A percentile compares a stretch with the other conserved stretches of the same genome.
Conservation (phyloP, 371 early-diverging fungal genomes). For the Mortierella sp. region DNA sequence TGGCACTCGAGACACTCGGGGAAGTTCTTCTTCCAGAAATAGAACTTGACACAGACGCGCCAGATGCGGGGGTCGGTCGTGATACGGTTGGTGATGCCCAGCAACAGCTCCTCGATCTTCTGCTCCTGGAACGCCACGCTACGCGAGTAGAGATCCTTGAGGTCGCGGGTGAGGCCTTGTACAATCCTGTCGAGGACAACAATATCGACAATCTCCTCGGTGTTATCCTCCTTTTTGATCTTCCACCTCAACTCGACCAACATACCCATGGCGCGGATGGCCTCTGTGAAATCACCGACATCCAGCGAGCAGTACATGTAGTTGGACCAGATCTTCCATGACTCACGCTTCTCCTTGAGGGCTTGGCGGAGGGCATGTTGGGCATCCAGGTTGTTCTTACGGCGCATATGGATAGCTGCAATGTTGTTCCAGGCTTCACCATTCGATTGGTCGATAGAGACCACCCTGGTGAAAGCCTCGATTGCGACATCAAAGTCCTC, state of each 20-base stretch:
- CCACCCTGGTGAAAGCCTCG: slow-evolving; percentile 84
- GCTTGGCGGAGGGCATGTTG: slow-evolving; percentile 90
- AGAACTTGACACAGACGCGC: slow-evolving; percentile 83
- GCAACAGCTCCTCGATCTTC: slow-evolving; percentile 68
- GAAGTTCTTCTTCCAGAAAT: slow-evolving; percentile 73
- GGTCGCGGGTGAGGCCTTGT: slow-evolving; percentile 75
- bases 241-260: slow-evolving; percentile 85
- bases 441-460: slow-evolving; percentile 84
- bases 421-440: slow-evolving; percentile 98
- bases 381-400: slow-evolving; percentile 82
- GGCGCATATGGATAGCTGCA: slow-evolving; percentile 84
- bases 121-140: slow-evolving; percentile 47
- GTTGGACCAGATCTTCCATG: slow-evolving; percentile 96
- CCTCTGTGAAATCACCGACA: slow-evolving; percentile 85
- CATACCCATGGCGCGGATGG: slow-evolving; percentile 89
- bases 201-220: slow-evolving; percentile 82
- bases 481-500: slow-evolving; percentile 85
- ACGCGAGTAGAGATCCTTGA: slow-evolving; percentile 68
- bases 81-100: slow-evolving; percentile 80
- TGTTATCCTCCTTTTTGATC: slow-evolving; percentile 56
- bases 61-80: slow-evolving; percentile 85
- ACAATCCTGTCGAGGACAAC: slow-evolving; percentile 82
- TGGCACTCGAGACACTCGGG: slow-evolving; percentile 83
- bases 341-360: slow-evolving; percentile 82
- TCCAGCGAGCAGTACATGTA: slow-evolving; percentile 84